Percentiles rank a stretch among this genome's conserved stretches.
These are phyloP conservation scores for Panicum hallii DNA, from an alignment of 202 grass and related monocot species.

Conservation along the genomic window DNA sequence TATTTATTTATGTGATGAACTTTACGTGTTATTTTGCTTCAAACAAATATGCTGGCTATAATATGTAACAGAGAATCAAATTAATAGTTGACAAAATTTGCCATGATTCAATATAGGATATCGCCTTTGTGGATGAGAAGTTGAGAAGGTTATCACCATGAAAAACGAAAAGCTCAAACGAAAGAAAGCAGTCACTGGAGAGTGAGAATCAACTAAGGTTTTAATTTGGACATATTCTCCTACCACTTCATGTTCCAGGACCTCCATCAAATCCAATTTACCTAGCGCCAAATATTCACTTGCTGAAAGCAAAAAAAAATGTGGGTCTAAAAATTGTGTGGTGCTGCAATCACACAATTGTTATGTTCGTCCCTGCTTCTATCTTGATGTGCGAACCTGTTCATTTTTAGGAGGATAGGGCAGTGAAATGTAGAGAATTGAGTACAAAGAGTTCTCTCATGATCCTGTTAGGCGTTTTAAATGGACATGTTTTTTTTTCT, in stretches of 20 bases:
- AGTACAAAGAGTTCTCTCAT: background rate
- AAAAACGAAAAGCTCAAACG: background rate
- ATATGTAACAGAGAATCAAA: background rate
- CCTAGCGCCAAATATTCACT: background rate
- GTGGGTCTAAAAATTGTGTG: background rate
- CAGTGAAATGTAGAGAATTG: background rate
- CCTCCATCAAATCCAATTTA: background rate
- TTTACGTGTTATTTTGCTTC: background rate
- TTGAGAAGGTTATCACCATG: background rate
- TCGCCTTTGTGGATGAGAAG: slow-evolving; percentile 11
- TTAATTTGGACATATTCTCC: background rate
- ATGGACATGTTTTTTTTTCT: background rate
- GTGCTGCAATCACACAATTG: background rate
- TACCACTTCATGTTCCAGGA: background rate
- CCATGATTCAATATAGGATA: background rate
- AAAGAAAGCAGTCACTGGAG: background rate
- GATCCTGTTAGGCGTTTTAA: background rate
- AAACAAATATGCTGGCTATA: background rate
- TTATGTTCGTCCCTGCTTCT: background rate
- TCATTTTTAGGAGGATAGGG: background rate
- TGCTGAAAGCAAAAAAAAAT: background rate
- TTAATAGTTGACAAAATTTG: background rate
- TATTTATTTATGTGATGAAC: background rate
- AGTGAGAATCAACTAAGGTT: background rate
- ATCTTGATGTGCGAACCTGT: background rate